Base-by-base conservation (phyloP, 1,139 yeast species). In the Diutina catenulata region DNA sequence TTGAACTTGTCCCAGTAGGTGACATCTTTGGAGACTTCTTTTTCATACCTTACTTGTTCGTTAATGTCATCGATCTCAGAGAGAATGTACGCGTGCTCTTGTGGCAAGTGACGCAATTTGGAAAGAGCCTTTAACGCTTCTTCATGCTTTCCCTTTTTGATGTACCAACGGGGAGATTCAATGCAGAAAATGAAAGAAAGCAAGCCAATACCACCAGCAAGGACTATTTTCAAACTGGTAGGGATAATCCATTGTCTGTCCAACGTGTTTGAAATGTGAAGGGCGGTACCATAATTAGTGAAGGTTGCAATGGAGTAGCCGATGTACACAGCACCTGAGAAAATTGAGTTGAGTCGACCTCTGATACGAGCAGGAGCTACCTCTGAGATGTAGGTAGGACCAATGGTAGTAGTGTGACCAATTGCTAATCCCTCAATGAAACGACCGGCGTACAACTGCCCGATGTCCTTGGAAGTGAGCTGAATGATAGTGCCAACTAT, bases 401-500 rank as follows among this genome's bases (percentile, higher is more conserved):
- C 78, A 40, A 70, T 64, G 16, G 76, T 70, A 8, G 74, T 64
- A 11, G 78, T 71, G 47, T 72, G 72, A 9, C 80, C 80, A 38
- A 74, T 58, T 7, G 75, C 76, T 24, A 73, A 51, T 11, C 77
- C 76, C 47, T 73, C 76, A 36, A 74, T 54, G 28, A 73, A 55
- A 43, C 79, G 57, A 20, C 79, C 80, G 31, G 72, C 74, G 41
- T 68, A 68, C 37, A 71, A 53, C 49, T 70, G 77, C 15, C 74
- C 76, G 23, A 70, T 57, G 14, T 46, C 38, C 37, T 48, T 49
- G 11, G 74, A 52, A 19, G 77, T 60, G 24, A 69, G 55, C 52
- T 74, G 77, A 38, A 74, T 65, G 38, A 66, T 54, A 8, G 65
- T 70, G 37, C 67, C 70, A 26, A 65, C 50, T 8, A 70, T 49